Conservation (phyloP, 23 red algal genomes). For the Pyropia yezoensis region DNA sequence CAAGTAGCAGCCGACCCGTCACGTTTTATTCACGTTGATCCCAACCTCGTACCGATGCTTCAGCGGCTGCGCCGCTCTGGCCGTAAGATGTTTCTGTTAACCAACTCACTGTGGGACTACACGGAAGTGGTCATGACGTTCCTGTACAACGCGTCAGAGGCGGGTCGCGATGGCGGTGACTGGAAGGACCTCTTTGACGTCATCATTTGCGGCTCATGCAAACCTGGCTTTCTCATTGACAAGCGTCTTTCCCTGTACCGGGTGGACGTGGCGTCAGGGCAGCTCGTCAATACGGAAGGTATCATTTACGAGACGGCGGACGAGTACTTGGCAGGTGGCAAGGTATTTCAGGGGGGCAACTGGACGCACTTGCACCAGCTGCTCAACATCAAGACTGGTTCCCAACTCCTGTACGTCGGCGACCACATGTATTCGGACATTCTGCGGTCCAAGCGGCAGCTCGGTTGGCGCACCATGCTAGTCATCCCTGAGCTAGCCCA, state of each 20-base stretch:
- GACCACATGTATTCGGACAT: conserved; percentile 99
- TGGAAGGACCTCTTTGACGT: conserved; percentile 95
- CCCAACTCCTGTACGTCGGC: conserved; percentile 89
- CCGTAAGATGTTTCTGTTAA: conserved; percentile 89
- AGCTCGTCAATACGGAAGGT: conserved; percentile 75
- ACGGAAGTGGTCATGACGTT: conserved; percentile 93
- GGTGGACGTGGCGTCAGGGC: conserved; percentile 45
- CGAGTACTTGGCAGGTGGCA: conserved; percentile 59
- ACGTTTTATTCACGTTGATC: conserved; percentile 65
- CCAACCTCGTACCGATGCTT: conserved; percentile 60
- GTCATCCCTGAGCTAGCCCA: conserved; percentile 91
- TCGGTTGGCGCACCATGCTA: conserved; percentile 98
- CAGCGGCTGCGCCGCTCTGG: conserved; percentile 56
- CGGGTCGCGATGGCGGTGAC: conserved; percentile 11
- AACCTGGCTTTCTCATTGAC: conserved; percentile 89
- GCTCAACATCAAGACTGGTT: conserved; percentile 55
- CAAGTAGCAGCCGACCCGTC: conserved; percentile 55
- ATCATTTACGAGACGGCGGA: conserved; percentile 43
- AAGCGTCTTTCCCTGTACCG: conserved; percentile 71
- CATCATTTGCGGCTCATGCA: conserved; percentile 85
- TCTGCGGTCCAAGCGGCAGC: conserved; percentile 81
- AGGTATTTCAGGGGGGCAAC: conserved; percentile 92
- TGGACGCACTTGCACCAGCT: conserved; percentile 89
- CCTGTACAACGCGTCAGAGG: conserved; percentile 29
- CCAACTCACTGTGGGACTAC: conserved; percentile 94